A percentile compares a stretch with the other conserved stretches of the same genome.
Evolutionary conservation across 2,329 filamentous ascomycete species (phyloP).

Genomic region (Stemphylium vesicarium): DNA sequence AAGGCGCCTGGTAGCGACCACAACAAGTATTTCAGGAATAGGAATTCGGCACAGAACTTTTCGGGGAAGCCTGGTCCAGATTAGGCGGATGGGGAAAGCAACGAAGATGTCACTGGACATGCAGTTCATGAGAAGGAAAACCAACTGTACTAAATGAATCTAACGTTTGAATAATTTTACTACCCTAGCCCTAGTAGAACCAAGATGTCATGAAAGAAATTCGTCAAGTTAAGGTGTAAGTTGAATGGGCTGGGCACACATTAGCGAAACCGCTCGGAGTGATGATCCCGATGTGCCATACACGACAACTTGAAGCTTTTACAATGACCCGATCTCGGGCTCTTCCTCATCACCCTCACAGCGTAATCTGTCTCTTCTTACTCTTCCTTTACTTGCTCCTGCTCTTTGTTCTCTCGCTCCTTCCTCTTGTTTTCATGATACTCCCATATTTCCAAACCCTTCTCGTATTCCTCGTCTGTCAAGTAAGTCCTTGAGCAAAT

Average conservation of each 20-base stretch:
- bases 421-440: too few relatives aligned
- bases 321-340: too few relatives aligned
- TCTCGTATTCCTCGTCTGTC: too few relatives aligned
- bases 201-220: too few relatives aligned
- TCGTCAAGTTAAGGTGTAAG: neutral
- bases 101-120: neutral
- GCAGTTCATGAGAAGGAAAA: neutral
- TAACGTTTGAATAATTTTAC: neutral
- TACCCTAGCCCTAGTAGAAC: too few relatives aligned
- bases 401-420: too few relatives aligned
- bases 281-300: neutral
- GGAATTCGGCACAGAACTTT: neutral
- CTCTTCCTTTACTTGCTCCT: too few relatives aligned
- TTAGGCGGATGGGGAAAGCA: neutral
- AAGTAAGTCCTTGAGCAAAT: too few relatives aligned
- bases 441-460: too few relatives aligned
- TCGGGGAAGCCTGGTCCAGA: neutral
- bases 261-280: neutral
- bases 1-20: conserved; percentile 30
- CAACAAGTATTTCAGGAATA: conserved; percentile 32
- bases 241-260: neutral
- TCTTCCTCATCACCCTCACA: neutral
- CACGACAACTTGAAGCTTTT: too few relatives aligned
- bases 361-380: too few relatives aligned
- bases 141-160: neutral